Conservation (phyloP, 345 rosid species). For the Carallia brachiata region DNA sequence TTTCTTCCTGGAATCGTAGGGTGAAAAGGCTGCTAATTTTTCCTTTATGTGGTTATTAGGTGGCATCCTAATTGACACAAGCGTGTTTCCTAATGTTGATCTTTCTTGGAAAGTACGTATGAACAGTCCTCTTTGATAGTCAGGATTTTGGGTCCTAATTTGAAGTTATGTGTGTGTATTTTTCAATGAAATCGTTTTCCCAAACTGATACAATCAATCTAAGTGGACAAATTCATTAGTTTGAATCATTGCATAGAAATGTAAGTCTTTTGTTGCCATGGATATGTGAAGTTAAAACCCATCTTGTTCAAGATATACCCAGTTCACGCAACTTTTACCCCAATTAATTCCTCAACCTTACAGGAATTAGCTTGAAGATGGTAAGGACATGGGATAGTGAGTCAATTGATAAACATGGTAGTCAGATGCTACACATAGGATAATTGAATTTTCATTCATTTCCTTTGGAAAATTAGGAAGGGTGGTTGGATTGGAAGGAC, state of each 20-base stretch:
- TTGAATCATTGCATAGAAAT: no score
- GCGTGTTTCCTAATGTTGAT: conserved; percentile 76
- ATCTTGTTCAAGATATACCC: neutral
- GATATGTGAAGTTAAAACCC: neutral
- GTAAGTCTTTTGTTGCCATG: no score
- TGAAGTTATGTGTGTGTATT: neutral
- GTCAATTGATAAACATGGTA: no score
- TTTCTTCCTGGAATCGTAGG: conserved; percentile 9
- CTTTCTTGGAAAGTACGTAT: conserved; percentile 85
- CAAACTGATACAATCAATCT: no score
- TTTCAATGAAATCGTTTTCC: neutral
- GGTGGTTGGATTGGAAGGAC: no score
- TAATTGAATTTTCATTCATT: no score
- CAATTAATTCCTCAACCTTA: neutral
- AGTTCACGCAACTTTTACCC: no score
- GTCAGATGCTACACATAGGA: no score
- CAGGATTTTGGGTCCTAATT: conserved; percentile 8
- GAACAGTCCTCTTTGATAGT: neutral
- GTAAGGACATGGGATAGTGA: no score
- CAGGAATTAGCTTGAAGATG: no score
- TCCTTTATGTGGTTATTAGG: conserved; percentile 44
- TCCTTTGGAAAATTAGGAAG: no score
- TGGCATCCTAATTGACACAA: conserved; percentile 51
- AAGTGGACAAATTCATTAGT: no score
- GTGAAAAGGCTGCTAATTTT: conserved; percentile 20